These are phyloP conservation scores for Exobasidium rhododendri DNA, from an alignment of 1,284 basidiomycete genomes.

Conservation along the genomic window DNA sequence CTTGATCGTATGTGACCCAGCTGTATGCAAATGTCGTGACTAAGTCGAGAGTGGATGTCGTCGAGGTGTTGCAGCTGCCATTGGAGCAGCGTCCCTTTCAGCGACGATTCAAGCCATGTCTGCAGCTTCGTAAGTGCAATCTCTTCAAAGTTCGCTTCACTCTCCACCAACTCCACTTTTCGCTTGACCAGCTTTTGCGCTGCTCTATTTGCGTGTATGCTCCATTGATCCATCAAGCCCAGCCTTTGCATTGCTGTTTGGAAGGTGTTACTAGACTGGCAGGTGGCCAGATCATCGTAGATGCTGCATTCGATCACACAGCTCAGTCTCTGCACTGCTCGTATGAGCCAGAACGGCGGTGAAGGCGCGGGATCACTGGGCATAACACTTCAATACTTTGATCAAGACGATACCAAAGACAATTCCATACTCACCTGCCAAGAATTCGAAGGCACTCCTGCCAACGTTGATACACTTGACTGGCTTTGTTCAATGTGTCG, in stretches of 20 bases:
- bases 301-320: neutral
- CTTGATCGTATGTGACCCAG: constrained; percentile 31
- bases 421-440: neutral
- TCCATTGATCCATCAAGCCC: neutral
- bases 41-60: neutral
- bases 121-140: neutral
- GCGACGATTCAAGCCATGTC: neutral
- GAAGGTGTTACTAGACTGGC: neutral
- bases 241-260: neutral
- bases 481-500: neutral
- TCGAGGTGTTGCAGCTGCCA: neutral
- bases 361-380: too few species aligned
- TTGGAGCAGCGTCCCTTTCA: neutral
- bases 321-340: neutral
- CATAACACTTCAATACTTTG: too few species aligned
- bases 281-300: neutral
- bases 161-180: neutral
- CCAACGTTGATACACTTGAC: neutral
- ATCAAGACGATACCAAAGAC: too few species aligned
- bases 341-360: neutral
- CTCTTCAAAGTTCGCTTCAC: neutral
- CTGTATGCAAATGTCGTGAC: constrained; percentile 21
- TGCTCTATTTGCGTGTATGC: neutral
- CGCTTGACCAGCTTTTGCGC: neutral
- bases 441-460: neutral